Percentiles rank a stretch among this genome's conserved stretches.
phyloP scores from a whole-genome alignment of 495 filamentous ascomycete species.

The Lineolata rhizophorae region DNA sequence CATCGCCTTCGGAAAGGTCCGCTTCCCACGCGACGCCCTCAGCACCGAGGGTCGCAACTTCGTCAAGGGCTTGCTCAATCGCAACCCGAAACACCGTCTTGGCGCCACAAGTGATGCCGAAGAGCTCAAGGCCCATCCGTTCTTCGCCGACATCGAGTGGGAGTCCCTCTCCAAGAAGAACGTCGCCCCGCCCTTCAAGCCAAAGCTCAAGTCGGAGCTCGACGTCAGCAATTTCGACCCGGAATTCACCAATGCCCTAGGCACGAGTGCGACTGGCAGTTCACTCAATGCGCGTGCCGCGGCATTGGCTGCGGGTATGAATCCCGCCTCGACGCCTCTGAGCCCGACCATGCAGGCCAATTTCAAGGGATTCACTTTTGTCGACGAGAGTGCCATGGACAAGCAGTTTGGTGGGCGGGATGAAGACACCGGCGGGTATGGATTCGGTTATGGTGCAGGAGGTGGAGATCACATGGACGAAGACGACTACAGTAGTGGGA shows the following conservation, averaged over 20 bases:
- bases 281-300: slow-evolving; percentile 78
- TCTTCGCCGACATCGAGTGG: slow-evolving; percentile 93
- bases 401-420: slow-evolving; percentile 45
- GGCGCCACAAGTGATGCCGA: slow-evolving; percentile 82
- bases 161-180: slow-evolving; percentile 63
- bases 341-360: slow-evolving; percentile 93
- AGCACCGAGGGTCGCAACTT: slow-evolving; percentile 91
- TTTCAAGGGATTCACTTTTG: slow-evolving; percentile 95
- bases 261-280: slow-evolving; percentile 31
- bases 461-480: slow-evolving; percentile 19
- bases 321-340: slow-evolving; percentile 69
- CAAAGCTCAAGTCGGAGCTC: slow-evolving; percentile 79
- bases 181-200: slow-evolving; percentile 94
- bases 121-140: slow-evolving; percentile 83
- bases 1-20: slow-evolving; percentile 94
- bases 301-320: slow-evolving; percentile 49
- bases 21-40: slow-evolving; percentile 85
- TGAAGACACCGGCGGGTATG: slow-evolving; percentile 27
- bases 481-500: slow-evolving; percentile 10
- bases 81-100: slow-evolving; percentile 87
- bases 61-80: slow-evolving; percentile 89
- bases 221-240: slow-evolving; percentile 98
- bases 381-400: slow-evolving; percentile 89
- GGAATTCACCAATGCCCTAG: slow-evolving; percentile 89
- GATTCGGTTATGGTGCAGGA: slow-evolving; percentile 7